Evolutionary conservation across 352 stramenopile species (phyloP).

Genomic region (Pythium sp.): DNA sequence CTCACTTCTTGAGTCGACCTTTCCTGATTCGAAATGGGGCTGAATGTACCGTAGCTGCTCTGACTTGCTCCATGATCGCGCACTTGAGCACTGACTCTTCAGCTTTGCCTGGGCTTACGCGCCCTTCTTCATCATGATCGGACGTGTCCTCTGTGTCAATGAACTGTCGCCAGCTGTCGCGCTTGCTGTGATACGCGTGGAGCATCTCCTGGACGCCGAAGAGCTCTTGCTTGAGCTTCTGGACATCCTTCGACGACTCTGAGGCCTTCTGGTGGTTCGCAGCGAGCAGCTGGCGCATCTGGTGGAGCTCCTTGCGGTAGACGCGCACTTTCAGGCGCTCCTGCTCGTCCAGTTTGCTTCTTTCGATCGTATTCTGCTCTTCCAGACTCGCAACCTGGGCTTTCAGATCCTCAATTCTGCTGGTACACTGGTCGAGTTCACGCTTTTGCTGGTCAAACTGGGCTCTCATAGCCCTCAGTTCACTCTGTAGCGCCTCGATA

Average conservation of each 20-base stretch:
- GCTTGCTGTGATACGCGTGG: constrained; percentile 23
- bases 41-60: background rate
- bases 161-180: constrained; percentile 7
- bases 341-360: constrained; percentile 10
- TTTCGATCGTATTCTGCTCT: background rate
- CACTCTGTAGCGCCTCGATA: constrained; percentile 24
- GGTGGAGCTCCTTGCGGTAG: constrained; percentile 38
- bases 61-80: constrained; percentile 49
- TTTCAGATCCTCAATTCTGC: constrained; percentile 17
- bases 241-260: constrained; percentile 48
- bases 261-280: constrained; percentile 42
- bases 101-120: constrained; percentile 6
- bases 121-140: constrained; percentile 13
- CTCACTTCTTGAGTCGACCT: constrained; percentile 4
- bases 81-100: constrained; percentile 37
- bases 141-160: constrained; percentile 8
- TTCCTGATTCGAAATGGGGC: background rate
- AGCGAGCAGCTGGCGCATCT: constrained; percentile 45
- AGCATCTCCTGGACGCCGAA: constrained; percentile 45
- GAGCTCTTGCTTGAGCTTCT: constrained; percentile 49
- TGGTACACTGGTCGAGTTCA: constrained; percentile 11
- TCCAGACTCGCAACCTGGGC: constrained; percentile 1
- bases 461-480: constrained; percentile 21
- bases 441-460: constrained; percentile 23
- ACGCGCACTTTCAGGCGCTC: constrained; percentile 17